Evolutionary conservation across 768 basidiomycete genomes (phyloP).

Genomic region (Multifurca ochricompacta): DNA sequence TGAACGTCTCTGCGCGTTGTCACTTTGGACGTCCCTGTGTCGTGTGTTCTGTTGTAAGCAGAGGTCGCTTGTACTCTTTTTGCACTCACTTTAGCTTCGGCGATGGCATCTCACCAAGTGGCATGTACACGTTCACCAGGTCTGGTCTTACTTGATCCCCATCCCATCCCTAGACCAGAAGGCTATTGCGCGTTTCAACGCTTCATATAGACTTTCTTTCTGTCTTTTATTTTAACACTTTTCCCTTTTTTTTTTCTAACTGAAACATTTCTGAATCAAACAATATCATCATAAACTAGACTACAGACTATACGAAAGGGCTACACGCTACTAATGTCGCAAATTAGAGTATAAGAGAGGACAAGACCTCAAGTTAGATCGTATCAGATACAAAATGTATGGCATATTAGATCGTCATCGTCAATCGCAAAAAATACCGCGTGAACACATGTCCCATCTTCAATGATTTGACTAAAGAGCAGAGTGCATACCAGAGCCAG

Average conservation of each 20-base stretch:
- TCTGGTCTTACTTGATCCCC: background rate
- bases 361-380: background rate
- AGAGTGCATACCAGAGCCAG: slow-evolving; percentile 5
- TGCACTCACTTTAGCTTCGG: background rate
- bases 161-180: too few relatives aligned
- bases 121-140: background rate
- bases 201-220: too few relatives aligned
- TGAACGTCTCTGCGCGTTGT: too few relatives aligned
- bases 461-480: background rate
- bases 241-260: too few relatives aligned
- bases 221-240: too few relatives aligned
- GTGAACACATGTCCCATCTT: background rate
- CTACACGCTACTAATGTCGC: slow-evolving; percentile 4
- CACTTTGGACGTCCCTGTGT: too few relatives aligned
- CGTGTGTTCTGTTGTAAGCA: too few relatives aligned
- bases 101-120: background rate
- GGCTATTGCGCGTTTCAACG: too few relatives aligned
- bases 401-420: background rate
- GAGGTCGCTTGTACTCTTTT: background rate
- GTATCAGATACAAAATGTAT: background rate
- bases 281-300: background rate
- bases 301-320: background rate
- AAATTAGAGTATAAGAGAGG: slow-evolving; percentile 1
- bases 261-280: background rate
- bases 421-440: background rate